These are phyloP conservation scores for Penicillium lividum DNA, from an alignment of 495 filamentous ascomycete species.

Conservation along the genomic window DNA sequence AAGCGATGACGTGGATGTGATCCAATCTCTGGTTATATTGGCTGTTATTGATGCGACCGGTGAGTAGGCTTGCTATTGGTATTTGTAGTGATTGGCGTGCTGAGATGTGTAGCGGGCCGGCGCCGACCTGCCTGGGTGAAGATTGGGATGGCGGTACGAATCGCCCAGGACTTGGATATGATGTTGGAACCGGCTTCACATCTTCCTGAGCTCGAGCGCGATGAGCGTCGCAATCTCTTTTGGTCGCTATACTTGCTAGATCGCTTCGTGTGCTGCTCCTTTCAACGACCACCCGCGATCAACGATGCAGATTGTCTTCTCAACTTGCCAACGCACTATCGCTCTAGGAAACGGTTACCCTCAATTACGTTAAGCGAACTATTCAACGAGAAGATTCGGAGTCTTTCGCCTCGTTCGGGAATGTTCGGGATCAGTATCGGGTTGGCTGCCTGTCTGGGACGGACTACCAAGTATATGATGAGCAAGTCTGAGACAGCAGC, in stretches of 20 bases:
- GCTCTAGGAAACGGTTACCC: background rate
- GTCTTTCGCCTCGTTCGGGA: conserved; percentile 6
- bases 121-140: conserved; percentile 31
- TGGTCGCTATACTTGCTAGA: conserved; percentile 40
- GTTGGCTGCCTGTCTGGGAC: conserved; percentile 21
- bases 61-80: conserved; percentile 7
- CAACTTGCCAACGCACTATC: conserved; percentile 20
- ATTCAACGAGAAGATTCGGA: conserved; percentile 8
- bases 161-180: conserved; percentile 31
- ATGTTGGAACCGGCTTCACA: conserved; percentile 28
- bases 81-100: conserved; percentile 1
- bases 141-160: conserved; percentile 34
- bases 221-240: conserved; percentile 32
- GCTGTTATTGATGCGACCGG: conserved; percentile 35
- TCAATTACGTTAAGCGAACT: conserved; percentile 13
- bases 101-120: conserved; percentile 24
- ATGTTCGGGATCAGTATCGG: conserved; percentile 24
- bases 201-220: conserved; percentile 24
- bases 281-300: conserved; percentile 29
- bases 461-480: conserved; percentile 30
- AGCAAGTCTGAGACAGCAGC: conserved; percentile 3
- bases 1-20: conserved; percentile 23
- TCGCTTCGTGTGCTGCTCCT: conserved; percentile 32
- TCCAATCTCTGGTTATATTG: conserved; percentile 31
- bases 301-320: conserved; percentile 25